phyloP scores from a whole-genome alignment of 2,329 filamentous ascomycete species.

The Fusarium vanettenii region DNA sequence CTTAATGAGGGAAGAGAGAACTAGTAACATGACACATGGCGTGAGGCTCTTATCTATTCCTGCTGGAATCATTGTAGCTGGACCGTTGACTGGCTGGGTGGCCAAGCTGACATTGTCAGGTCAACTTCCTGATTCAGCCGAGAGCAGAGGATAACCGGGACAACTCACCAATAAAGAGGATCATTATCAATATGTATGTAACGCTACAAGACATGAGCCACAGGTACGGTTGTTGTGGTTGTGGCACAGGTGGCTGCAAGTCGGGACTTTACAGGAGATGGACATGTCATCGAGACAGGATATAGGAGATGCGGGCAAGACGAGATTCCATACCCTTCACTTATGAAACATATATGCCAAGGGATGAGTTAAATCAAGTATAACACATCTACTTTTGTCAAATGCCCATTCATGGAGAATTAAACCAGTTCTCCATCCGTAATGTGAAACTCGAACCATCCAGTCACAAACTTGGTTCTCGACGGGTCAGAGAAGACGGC shows the following conservation, averaged over 20 bases:
- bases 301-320: not conserved
- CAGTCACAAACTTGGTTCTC: conserved; percentile 34
- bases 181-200: not conserved
- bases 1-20: not conserved
- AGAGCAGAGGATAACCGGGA: conserved; percentile 7
- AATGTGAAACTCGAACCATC: conserved; percentile 38
- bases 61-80: not conserved
- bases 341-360: not conserved
- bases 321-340: not conserved
- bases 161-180: not conserved
- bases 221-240: not conserved
- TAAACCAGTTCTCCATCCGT: conserved; percentile 26
- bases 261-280: not conserved
- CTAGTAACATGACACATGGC: not conserved
- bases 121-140: not conserved
- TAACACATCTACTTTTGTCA: not conserved
- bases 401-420: not conserved
- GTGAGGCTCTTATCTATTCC: not conserved
- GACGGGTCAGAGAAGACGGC: conserved; percentile 14
- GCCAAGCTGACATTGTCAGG: not conserved
- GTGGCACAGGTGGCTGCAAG: not conserved
- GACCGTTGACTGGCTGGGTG: conserved; percentile 12
- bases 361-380: not conserved
- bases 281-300: not conserved
- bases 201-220: not conserved